A percentile compares a stretch with the other conserved stretches of the same genome.
These are phyloP conservation scores for Rhodamnia argentea DNA, from an alignment of 345 rosid genomes.

Conservation along the genomic window DNA sequence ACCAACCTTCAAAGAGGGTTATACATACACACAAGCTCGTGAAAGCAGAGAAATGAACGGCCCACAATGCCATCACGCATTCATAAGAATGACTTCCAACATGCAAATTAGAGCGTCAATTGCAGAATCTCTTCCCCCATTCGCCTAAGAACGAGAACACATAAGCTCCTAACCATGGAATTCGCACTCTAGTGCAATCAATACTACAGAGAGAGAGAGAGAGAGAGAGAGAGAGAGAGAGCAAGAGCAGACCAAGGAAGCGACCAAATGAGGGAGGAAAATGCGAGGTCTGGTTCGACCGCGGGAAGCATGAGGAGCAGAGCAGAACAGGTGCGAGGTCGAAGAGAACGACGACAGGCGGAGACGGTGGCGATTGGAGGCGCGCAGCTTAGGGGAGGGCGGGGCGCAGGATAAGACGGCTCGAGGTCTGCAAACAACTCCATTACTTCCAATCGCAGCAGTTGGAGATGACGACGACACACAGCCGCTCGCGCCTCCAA, in stretches of 20 bases:
- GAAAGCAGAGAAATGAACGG: neutral
- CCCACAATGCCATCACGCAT: neutral
- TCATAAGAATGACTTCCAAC: neutral
- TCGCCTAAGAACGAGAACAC: neutral
- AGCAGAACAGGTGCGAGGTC: slow-evolving; percentile 41
- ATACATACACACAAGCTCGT: neutral
- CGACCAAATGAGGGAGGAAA: slow-evolving; percentile 82
- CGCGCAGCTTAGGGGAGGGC: neutral
- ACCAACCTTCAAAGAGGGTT: neutral
- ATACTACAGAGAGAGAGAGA: neutral
- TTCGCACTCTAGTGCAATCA: neutral
- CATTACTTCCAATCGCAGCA: neutral
- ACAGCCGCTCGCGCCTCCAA: neutral
- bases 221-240: neutral
- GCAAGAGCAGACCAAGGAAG: slow-evolving; percentile 49
- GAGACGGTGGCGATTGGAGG: neutral
- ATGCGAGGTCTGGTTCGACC: slow-evolving; percentile 40
- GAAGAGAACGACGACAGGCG: slow-evolving; percentile 41
- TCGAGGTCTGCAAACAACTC: neutral
- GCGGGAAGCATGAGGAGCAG: slow-evolving; percentile 19
- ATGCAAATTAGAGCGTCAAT: neutral
- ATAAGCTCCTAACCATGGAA: neutral
- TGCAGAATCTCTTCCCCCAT: neutral
- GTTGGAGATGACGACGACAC: neutral
- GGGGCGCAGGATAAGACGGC: neutral